Evolutionary conservation across 2,329 filamentous ascomycete species (phyloP), one percentile per base, ranked within the genome.

Genomic region (Emydomyces testavorans): DNA sequence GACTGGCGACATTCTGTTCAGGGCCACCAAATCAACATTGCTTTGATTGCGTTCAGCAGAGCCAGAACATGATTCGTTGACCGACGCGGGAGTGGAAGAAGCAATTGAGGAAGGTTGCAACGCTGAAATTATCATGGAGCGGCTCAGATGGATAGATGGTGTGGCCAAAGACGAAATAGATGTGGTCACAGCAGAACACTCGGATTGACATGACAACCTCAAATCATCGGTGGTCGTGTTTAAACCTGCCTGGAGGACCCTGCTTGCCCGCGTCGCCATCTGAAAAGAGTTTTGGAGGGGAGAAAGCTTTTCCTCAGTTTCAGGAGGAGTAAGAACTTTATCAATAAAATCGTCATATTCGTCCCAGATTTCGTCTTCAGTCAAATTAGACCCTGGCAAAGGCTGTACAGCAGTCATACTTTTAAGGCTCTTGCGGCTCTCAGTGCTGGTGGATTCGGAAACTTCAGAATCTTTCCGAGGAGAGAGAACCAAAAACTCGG

Each of bases 341-440:
- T 85, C 84, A 46, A 95, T 76, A 10, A 95, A 70, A 57, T 95
- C 90, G 55, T 96, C 82, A 60, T 93, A 95, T 65, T 94, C 90
- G 44, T 89, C 82, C 90, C 90, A 96, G 1, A 94, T 76, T 60
- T 95, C 90, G 57, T 95, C 90, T 54, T 93, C 85, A 1, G 71
- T 78, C 3, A 82, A 73, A 0, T 78, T 80, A 3, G 79, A 78
- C 37, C 71, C 72, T 1, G 77, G 71, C 2, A 71, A 68, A 0
- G 83, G 83, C 18, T 84, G 70, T 2, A 86, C 67, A 5, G 84
- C 81, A 13, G 80, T 84, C 2, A 80, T 78, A 4, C 76, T 75
- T 10, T 74, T 72, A 53, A 75, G 79, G 48, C 76, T 79, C 43
- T 74, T 68, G 11, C 75, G 65, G 0, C 77, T 79, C 13, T 62